Conservation (phyloP, 352 stramenopile species). For the Aphanomyces cochlioides region DNA sequence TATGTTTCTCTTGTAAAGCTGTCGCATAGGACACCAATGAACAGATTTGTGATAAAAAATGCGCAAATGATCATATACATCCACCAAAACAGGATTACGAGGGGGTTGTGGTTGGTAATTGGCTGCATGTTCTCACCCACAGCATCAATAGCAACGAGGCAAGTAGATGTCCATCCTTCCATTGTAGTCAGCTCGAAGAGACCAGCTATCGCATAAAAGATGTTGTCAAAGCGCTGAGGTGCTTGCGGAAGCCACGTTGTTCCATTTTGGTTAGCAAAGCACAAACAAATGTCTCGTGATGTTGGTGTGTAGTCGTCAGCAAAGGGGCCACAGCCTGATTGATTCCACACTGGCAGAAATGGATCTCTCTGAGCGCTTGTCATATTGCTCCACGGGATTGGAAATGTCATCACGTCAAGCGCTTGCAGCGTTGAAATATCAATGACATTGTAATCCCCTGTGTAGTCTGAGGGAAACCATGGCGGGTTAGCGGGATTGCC, state of each 20-base stretch:
- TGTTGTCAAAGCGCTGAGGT: slow-evolving; percentile 79
- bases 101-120: slow-evolving; percentile 69
- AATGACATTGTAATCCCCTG: slow-evolving; percentile 20
- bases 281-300: slow-evolving; percentile 65
- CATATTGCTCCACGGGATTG: slow-evolving; percentile 40
- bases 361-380: slow-evolving; percentile 40
- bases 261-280: slow-evolving; percentile 37
- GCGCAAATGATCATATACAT: slow-evolving; percentile 89
- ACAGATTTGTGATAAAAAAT: slow-evolving; percentile 93
- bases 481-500: slow-evolving; percentile 33
- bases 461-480: slow-evolving; percentile 28
- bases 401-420: slow-evolving; percentile 45
- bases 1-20: slow-evolving; percentile 89
- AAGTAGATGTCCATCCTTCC: slow-evolving; percentile 89
- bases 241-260: slow-evolving; percentile 49
- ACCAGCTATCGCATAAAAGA: slow-evolving; percentile 64
- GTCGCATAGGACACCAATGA: slow-evolving; percentile 92
- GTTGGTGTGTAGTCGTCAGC: slow-evolving; percentile 34
- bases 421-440: slow-evolving; percentile 32
- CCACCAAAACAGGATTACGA: slow-evolving; percentile 85
- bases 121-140: slow-evolving; percentile 90
- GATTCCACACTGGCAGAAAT: slow-evolving; percentile 37
- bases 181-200: slow-evolving; percentile 93
- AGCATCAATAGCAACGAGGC: slow-evolving; percentile 84
- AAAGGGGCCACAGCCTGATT: slow-evolving; percentile 44